A percentile compares a stretch with the other conserved stretches of the same genome.
Conservation (phyloP, 768 basidiomycete species). For the Cystofilobasidium bisporidii region DNA sequence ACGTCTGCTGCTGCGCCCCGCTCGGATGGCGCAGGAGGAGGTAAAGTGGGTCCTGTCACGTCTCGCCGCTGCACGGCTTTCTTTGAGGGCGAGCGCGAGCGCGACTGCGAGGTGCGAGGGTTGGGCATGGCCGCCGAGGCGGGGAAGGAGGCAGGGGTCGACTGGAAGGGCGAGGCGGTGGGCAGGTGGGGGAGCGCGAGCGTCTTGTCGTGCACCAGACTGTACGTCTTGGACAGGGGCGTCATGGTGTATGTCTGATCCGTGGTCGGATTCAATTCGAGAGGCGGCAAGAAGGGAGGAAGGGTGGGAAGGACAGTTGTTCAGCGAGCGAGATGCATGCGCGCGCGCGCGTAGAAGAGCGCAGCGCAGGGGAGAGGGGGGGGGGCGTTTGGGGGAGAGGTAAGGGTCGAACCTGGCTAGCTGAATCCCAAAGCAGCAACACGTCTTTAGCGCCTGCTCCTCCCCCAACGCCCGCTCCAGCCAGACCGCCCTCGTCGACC, state of each 20-base stretch:
- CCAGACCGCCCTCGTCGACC: conserved; percentile 8
- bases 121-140: too few species aligned
- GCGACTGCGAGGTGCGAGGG: too few species aligned
- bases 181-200: conserved; percentile 6
- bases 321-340: too few species aligned
- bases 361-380: too few species aligned
- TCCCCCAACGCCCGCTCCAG: too few species aligned
- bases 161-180: background rate
- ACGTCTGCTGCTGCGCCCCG: too few species aligned
- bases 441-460: conserved; percentile 13
- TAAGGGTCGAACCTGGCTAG: conserved; percentile 8
- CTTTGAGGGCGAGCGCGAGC: background rate
- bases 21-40: too few species aligned
- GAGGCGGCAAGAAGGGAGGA: background rate
- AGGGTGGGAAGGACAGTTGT: too few species aligned
- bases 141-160: background rate
- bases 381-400: too few species aligned
- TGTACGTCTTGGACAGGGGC: conserved; percentile 16
- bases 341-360: too few species aligned
- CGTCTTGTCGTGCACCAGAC: conserved; percentile 16
- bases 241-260: conserved; percentile 1
- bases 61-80: background rate
- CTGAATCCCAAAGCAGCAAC: conserved; percentile 5
- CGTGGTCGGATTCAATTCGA: too few species aligned
- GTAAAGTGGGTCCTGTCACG: too few species aligned